phyloP scores from a whole-genome alignment of 768 basidiomycete genomes.

The Boletus rex-veris region DNA sequence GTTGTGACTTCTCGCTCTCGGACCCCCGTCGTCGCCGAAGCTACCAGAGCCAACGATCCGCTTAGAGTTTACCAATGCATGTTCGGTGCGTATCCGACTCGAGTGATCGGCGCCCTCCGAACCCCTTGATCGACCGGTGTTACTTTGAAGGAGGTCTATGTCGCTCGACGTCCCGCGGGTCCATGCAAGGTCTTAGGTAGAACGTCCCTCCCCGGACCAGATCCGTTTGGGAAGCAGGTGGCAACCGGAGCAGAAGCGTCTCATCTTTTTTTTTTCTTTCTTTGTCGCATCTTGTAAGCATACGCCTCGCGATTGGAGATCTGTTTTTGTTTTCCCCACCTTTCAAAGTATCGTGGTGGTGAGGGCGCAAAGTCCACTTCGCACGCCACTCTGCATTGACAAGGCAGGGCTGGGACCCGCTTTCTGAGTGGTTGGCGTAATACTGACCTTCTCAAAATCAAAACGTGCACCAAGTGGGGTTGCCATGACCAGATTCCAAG shows the following conservation, averaged over 20 bases:
- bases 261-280: too few species aligned
- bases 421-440: too few species aligned
- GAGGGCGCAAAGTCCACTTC: too few species aligned
- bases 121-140: conserved; percentile 9
- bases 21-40: conserved; percentile 9
- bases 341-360: too few species aligned
- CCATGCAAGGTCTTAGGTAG: conserved; percentile 9
- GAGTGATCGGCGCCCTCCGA: background rate
- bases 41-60: conserved; percentile 24
- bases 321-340: background rate
- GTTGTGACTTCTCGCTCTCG: too few species aligned
- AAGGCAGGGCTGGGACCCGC: too few species aligned
- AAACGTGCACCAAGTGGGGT: background rate
- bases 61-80: conserved; percentile 28
- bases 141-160: conserved; percentile 17
- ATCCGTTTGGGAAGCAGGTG: conserved; percentile 32
- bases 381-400: background rate
- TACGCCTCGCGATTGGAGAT: background rate
- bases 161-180: background rate
- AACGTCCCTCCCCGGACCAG: conserved; percentile 18
- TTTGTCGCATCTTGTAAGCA: background rate
- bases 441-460: background rate
- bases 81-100: conserved; percentile 22
- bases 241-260: too few species aligned
- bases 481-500: background rate